phyloP scores from a whole-genome alignment of 805 yeast species.

The Zygosaccharomyces siamensis region DNA sequence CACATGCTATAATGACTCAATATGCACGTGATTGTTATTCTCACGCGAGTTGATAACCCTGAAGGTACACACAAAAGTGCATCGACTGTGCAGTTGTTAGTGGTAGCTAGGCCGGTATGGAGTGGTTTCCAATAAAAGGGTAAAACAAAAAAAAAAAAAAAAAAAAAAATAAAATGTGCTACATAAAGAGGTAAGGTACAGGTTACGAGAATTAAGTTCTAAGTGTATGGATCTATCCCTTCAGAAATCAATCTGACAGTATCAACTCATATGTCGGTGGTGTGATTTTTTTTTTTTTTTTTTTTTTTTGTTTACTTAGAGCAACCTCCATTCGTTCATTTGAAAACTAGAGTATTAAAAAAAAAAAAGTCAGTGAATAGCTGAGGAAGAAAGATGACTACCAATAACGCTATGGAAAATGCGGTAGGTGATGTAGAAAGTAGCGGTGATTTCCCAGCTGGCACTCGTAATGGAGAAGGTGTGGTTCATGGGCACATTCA shows the following conservation, averaged over 20 bases:
- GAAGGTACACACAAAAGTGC: neutral
- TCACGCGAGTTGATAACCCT: neutral
- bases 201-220: neutral
- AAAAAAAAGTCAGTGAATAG: neutral
- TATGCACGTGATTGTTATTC: neutral
- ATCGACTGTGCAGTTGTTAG: neutral
- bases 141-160: conserved; percentile 2
- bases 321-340: neutral
- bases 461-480: conserved; percentile 37
- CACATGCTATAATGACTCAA: neutral
- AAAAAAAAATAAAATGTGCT: neutral
- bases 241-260: neutral
- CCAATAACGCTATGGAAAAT: neutral
- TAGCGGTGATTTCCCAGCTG: neutral
- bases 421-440: neutral
- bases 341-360: neutral
- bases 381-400: neutral
- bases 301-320: neutral
- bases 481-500: conserved; percentile 67
- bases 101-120: neutral
- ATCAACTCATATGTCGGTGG: neutral
- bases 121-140: neutral
- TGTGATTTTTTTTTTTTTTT: neutral
- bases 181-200: neutral
- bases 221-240: neutral